Evolutionary conservation across 176 grass and related monocot species (phyloP).

Genomic region (Hyparrhenia diplandra): DNA sequence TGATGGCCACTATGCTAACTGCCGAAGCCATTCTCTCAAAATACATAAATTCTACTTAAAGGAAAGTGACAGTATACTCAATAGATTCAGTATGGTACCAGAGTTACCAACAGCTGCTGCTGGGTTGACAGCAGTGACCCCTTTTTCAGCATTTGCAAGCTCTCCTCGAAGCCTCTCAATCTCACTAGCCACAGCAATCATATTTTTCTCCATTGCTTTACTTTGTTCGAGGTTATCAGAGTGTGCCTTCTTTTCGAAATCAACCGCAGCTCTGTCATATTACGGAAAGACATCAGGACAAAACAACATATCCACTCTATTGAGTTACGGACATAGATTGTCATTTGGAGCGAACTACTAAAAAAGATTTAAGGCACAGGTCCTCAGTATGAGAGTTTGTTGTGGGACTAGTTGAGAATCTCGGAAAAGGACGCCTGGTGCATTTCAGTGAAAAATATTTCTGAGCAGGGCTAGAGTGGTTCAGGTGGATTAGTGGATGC

Average conservation of each 20-base stretch:
- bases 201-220: slow-evolving; percentile 74
- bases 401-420: neutral
- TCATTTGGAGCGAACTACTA: neutral
- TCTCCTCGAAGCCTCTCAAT: slow-evolving; percentile 79
- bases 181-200: slow-evolving; percentile 73
- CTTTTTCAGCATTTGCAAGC: slow-evolving; percentile 71
- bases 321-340: neutral
- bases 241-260: slow-evolving; percentile 96
- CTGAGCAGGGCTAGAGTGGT: neutral
- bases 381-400: neutral
- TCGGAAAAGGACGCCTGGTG: neutral
- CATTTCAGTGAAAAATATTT: neutral
- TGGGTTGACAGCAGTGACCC: slow-evolving; percentile 35
- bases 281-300: slow-evolving; percentile 19
- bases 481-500: neutral
- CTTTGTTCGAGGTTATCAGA: slow-evolving; percentile 83
- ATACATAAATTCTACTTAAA: neutral
- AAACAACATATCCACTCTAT: neutral
- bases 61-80: neutral
- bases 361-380: neutral
- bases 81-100: slow-evolving; percentile 49
- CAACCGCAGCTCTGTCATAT: slow-evolving; percentile 72
- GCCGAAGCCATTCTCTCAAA: neutral
- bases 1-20: neutral
- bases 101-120: slow-evolving; percentile 50